phyloP scores from a whole-genome alignment of 2,329 filamentous ascomycete genomes.

The Coniochaeta ligniaria region DNA sequence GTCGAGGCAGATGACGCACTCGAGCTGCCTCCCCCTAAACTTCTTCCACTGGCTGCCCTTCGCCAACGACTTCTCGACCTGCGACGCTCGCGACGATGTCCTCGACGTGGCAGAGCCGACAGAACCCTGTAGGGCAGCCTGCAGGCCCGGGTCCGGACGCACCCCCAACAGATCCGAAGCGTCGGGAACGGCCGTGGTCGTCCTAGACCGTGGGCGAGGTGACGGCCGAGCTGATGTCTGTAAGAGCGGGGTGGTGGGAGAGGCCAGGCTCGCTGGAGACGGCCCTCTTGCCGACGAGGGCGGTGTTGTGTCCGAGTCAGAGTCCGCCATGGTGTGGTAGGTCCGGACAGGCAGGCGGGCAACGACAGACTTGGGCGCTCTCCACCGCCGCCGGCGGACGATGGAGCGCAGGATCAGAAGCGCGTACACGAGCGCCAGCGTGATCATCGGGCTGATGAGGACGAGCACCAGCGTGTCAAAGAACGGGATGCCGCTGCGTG shows the following conservation, averaged over 20 bases:
- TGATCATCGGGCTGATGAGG: slow-evolving; percentile 90
- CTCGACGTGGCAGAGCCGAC: slow-evolving; percentile 17
- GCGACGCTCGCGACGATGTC: slow-evolving; percentile 24
- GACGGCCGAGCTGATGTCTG: slow-evolving; percentile 31
- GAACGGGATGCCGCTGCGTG: slow-evolving; percentile 83
- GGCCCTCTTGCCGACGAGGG: slow-evolving; percentile 49
- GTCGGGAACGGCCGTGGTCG: slow-evolving; percentile 53
- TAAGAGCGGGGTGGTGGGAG: slow-evolving; percentile 74
- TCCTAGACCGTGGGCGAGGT: slow-evolving; percentile 56
- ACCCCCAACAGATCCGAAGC: slow-evolving; percentile 31
- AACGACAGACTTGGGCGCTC: slow-evolving; percentile 94
- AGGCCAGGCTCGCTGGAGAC: slow-evolving; percentile 53
- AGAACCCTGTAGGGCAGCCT: slow-evolving; percentile 7
- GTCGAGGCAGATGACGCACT: slow-evolving; percentile 94
- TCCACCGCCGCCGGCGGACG: slow-evolving; percentile 83
- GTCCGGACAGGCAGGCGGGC: slow-evolving; percentile 91
- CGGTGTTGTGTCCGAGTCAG: slow-evolving; percentile 27
- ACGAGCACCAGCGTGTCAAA: slow-evolving; percentile 94
- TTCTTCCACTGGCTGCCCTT: slow-evolving; percentile 54
- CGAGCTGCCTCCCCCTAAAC: slow-evolving; percentile 63
- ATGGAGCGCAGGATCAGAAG: slow-evolving; percentile 80
- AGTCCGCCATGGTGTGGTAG: slow-evolving; percentile 74
- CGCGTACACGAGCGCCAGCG: slow-evolving; percentile 86
- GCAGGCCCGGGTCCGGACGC: slow-evolving; percentile 33
- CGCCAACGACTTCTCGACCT: slow-evolving; percentile 37